phyloP scores from a whole-genome alignment of 306 rosid genomes.

The Psophocarpus tetragonolobus region DNA sequence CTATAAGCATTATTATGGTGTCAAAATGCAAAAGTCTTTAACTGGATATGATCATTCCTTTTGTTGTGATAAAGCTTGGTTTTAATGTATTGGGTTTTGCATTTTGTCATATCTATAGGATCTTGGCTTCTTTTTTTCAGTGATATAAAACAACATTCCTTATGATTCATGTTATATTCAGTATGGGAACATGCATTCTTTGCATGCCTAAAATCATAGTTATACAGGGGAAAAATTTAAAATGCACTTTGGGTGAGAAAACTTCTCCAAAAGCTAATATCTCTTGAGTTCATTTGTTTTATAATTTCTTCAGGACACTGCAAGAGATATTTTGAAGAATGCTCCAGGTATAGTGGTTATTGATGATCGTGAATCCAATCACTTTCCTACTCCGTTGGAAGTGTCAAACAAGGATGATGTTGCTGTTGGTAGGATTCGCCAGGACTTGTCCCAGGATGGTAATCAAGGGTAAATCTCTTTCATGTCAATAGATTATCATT shows the following conservation, averaged over 20 bases:
- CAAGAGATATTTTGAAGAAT: constrained; percentile 76
- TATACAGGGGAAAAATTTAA: background rate
- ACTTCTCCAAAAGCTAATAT: background rate
- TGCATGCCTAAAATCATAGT: background rate
- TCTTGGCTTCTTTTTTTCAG: background rate
- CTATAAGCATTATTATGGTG: background rate
- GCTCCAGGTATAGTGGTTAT: constrained; percentile 91
- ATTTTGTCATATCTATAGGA: background rate
- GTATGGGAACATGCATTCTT: background rate
- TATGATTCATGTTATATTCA: background rate
- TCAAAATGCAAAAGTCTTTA: background rate
- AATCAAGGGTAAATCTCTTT: constrained; percentile 62
- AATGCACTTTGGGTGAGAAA: constrained; percentile 1
- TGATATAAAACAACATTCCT: background rate
- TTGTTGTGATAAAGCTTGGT: background rate
- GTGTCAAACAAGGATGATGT: constrained; percentile 92
- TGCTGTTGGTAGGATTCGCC: constrained; percentile 93
- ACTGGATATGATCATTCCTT: background rate
- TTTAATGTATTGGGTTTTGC: constrained; percentile 7
- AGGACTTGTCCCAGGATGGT: constrained; percentile 87
- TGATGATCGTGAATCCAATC: constrained; percentile 76
- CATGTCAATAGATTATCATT: background rate
- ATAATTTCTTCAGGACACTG: constrained; percentile 56
- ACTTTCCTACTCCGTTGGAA: constrained; percentile 90
- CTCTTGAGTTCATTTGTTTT: constrained; percentile 22